These are phyloP conservation scores for Alternaria longipes DNA, from an alignment of 2,329 filamentous ascomycete genomes.

Conservation along the genomic window DNA sequence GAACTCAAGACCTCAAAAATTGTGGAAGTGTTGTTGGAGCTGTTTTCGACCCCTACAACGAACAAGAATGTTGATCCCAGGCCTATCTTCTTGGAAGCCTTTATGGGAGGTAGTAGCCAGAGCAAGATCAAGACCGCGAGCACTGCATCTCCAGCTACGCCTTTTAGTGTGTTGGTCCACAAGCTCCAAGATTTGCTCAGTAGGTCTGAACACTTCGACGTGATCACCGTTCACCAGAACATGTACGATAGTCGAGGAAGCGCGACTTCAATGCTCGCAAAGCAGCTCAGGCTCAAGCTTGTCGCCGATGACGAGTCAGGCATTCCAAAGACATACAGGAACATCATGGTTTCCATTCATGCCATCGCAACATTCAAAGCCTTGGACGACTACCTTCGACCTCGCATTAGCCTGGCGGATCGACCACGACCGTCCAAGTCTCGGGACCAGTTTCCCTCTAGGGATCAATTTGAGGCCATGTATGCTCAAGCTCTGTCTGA, in stretches of 20 bases:
- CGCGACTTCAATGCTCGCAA: conserved; percentile 93
- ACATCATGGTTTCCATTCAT: conserved; percentile 98
- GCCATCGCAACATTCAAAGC: conserved; percentile 98
- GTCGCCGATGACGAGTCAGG: conserved; percentile 90
- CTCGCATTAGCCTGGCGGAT: conserved; percentile 82
- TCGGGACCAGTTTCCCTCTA: conserved; percentile 64
- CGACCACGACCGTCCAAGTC: conserved; percentile 70
- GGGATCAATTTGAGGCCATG: conserved; percentile 71
- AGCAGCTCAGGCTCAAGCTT: conserved; percentile 89
- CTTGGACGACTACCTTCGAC: conserved; percentile 92
- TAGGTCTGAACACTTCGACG: conserved; percentile 96
- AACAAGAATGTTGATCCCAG: conserved; percentile 68
- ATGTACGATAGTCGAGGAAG: conserved; percentile 90
- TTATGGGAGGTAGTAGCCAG: conserved; percentile 78
- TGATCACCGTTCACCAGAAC: conserved; percentile 93
- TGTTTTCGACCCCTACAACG: conserved; percentile 76
- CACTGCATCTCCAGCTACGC: conserved; percentile 76
- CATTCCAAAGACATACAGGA: conserved; percentile 85
- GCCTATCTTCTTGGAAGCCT: conserved; percentile 86
- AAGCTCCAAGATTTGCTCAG: conserved; percentile 97
- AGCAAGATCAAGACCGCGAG: conserved; percentile 70
- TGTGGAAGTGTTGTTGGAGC: conserved; percentile 80
- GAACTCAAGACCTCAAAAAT: conserved; percentile 91
- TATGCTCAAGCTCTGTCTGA: conserved; percentile 76
- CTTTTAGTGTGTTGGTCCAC: conserved; percentile 89